Percentiles rank a stretch among this genome's conserved stretches.
Evolutionary conservation across 768 basidiomycete species (phyloP).

Genomic region (Thelephora aurantiotincta): DNA sequence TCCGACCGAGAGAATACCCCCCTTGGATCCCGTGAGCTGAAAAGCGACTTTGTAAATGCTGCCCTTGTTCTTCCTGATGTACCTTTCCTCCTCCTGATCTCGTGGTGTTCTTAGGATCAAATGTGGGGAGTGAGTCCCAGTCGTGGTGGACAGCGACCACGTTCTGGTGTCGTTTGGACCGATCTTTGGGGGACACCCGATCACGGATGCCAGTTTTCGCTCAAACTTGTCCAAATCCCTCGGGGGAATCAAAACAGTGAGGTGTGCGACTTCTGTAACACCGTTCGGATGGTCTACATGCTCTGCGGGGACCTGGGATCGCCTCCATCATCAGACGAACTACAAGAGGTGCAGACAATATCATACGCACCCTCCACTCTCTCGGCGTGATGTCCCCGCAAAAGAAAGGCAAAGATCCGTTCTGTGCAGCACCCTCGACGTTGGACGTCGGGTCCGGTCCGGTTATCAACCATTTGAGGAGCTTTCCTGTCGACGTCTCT

Average conservation of each 20-base stretch:
- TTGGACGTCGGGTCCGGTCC: slow-evolving; percentile 16
- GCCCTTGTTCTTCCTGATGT: too few relatives aligned
- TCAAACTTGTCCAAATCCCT: slow-evolving; percentile 13
- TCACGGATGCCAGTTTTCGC: too few relatives aligned
- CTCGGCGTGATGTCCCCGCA: slow-evolving; percentile 62
- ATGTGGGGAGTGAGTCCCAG: too few relatives aligned
- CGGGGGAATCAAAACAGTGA: slow-evolving; percentile 27
- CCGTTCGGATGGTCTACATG: slow-evolving; percentile 36
- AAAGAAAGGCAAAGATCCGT: slow-evolving; percentile 44
- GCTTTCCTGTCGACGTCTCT: slow-evolving; percentile 35
- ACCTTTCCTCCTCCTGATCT: too few relatives aligned
- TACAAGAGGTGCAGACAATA: background rate
- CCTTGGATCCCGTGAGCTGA: too few relatives aligned
- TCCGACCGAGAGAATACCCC: too few relatives aligned
- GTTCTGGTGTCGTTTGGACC: too few relatives aligned
- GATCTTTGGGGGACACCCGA: too few relatives aligned
- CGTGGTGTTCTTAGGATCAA: too few relatives aligned
- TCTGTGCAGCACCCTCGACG: slow-evolving; percentile 7
- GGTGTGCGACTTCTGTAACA: slow-evolving; percentile 32
- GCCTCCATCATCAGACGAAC: background rate
- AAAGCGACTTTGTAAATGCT: too few relatives aligned
- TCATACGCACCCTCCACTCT: slow-evolving; percentile 34
- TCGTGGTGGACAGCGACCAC: too few relatives aligned
- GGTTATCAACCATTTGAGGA: slow-evolving; percentile 45
- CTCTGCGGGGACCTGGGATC: slow-evolving; percentile 38